Percentiles rank a stretch among this genome's conserved stretches.
Evolutionary conservation across 176 grass and related monocot species (phyloP).

Genomic region (Canna indica): DNA sequence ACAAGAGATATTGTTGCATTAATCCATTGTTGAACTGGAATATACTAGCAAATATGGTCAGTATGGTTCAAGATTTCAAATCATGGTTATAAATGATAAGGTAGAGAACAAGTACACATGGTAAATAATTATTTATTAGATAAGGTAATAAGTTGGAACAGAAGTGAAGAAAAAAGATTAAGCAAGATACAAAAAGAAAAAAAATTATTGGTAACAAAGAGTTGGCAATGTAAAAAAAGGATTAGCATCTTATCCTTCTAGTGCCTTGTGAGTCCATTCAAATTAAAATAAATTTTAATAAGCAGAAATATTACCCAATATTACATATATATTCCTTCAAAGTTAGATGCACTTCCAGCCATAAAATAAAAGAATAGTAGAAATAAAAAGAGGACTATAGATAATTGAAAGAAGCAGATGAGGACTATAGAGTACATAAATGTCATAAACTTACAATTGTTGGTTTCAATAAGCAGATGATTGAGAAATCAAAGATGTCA

Average conservation of each 20-base stretch:
- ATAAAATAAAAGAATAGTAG: no score
- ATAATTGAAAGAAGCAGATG: neutral
- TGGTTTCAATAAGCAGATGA: neutral
- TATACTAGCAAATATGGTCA: no score
- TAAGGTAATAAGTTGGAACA: neutral
- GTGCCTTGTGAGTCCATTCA: neutral
- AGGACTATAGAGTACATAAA: neutral
- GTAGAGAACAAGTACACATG: neutral
- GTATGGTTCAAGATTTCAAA: no score
- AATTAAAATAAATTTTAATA: neutral
- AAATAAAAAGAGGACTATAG: no score
- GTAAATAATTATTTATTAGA: neutral
- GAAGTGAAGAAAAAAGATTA: neutral
- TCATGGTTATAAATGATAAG: neutral
- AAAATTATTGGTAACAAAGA: neutral
- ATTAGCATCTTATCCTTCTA: neutral
- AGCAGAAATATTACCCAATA: neutral
- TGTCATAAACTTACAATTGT: neutral
- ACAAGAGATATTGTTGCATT: no score
- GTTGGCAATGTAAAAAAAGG: neutral
- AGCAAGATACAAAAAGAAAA: neutral
- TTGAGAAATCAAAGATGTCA: neutral
- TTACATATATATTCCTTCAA: neutral
- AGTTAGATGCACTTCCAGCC: neutral
- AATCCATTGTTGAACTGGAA: no score